A percentile compares a stretch with the other conserved stretches of the same genome.
Conservation (phyloP, 2,329 filamentous ascomycete species). For the Blastomyces gilchristii region DNA sequence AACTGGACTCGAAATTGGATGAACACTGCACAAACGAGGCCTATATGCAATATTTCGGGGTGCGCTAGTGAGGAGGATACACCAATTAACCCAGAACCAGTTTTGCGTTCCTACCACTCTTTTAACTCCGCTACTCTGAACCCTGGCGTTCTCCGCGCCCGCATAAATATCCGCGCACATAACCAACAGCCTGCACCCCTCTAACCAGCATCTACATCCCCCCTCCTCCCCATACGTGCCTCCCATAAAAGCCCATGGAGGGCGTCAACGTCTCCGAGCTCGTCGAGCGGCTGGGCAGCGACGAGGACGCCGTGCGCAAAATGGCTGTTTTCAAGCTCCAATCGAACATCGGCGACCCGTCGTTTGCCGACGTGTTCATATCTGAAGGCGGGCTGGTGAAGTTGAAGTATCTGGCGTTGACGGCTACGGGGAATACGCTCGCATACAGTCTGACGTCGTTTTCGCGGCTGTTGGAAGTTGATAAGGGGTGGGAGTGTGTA, state of each 20-base stretch:
- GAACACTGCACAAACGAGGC: not conserved
- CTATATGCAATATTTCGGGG: not conserved
- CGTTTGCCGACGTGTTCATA: slow-evolving; percentile 94
- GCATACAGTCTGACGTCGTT: slow-evolving; percentile 90
- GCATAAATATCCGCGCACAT: not conserved
- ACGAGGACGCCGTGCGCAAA: slow-evolving; percentile 84
- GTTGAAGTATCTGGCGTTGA: slow-evolving; percentile 72
- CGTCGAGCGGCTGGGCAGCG: slow-evolving; percentile 49
- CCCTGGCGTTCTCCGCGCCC: not conserved
- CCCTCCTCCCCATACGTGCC: not conserved
- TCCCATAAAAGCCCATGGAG: slow-evolving; percentile 36
- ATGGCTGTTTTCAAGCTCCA: slow-evolving; percentile 99
- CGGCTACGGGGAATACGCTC: slow-evolving; percentile 81
- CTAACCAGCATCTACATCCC: not conserved
- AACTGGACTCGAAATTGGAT: not conserved
- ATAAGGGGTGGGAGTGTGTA: slow-evolving; percentile 84
- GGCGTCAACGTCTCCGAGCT: slow-evolving; percentile 47
- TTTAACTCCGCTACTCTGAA: not conserved
- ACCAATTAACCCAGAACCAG: not conserved
- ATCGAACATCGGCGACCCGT: slow-evolving; percentile 85
- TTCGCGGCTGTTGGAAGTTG: slow-evolving; percentile 78
- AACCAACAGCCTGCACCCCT: not conserved
- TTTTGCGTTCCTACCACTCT: not conserved
- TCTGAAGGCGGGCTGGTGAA: slow-evolving; percentile 74
- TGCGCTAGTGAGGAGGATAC: not conserved